Evolutionary conservation across 1,139 yeast species (phyloP).

Genomic region (Pichia cactophila): DNA sequence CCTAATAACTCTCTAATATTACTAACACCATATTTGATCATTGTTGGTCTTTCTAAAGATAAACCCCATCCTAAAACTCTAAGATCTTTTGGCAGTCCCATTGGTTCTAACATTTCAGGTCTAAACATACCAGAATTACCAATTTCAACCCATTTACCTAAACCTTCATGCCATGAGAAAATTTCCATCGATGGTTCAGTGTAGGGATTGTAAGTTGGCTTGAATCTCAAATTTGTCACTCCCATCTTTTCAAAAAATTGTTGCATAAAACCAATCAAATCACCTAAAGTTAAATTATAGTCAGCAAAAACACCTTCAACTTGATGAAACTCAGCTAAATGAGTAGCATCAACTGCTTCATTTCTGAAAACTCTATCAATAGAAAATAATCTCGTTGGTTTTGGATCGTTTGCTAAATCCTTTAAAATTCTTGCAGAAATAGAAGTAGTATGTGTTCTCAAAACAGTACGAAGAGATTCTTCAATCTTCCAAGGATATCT

Average conservation of each 20-base stretch:
- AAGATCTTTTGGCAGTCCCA: constrained; percentile 94
- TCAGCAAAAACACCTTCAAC: constrained; percentile 99
- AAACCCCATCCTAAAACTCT: constrained; percentile 98
- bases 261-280: constrained; percentile 96
- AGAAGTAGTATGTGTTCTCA: constrained; percentile 97
- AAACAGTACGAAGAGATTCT: constrained; percentile 83
- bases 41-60: constrained; percentile 95
- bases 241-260: constrained; percentile 97
- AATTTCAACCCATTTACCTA: constrained; percentile 96
- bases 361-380: constrained; percentile 98
- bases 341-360: constrained; percentile 99
- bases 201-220: constrained; percentile 98
- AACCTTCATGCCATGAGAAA: constrained; percentile 92
- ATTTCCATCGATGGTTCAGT: constrained; percentile 99
- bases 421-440: constrained; percentile 85
- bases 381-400: constrained; percentile 86
- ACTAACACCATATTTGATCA: constrained; percentile 95
- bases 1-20: constrained; percentile 94
- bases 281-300: constrained; percentile 89
- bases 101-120: constrained; percentile 97
- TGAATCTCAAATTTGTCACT: constrained; percentile 87
- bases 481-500: constrained; percentile 95
- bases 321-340: constrained; percentile 98
- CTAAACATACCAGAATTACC: constrained; percentile 99
- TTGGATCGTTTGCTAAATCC: constrained; percentile 80